These are phyloP conservation scores for Wickerhamiella infanticola DNA, from an alignment of 1,139 yeast species.

Conservation along the genomic window DNA sequence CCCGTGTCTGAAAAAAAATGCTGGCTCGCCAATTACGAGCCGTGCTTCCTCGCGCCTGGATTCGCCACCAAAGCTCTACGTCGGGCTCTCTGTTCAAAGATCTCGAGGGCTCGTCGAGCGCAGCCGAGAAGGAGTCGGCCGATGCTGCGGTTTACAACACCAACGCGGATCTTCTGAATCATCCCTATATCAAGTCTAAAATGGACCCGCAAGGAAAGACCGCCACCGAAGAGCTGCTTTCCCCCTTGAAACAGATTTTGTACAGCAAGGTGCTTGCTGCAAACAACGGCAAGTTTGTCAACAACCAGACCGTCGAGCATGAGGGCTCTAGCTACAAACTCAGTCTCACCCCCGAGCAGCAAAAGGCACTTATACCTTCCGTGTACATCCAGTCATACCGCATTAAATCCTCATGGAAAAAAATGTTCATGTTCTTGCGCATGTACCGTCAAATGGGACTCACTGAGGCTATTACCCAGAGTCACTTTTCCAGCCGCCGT, in stretches of 20 bases:
- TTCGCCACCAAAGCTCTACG: not conserved
- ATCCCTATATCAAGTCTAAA: conserved; percentile 11
- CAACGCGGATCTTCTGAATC: conserved; percentile 12
- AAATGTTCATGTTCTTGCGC: conserved; percentile 69
- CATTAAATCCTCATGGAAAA: conserved; percentile 73
- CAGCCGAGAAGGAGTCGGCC: not conserved
- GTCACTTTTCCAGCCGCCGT: conserved; percentile 73
- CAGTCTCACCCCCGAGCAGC: conserved; percentile 44
- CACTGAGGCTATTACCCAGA: conserved; percentile 75
- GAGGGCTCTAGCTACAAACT: conserved; percentile 40
- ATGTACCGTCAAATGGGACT: conserved; percentile 57
- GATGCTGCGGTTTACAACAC: conserved; percentile 6
- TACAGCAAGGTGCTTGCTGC: conserved; percentile 44
- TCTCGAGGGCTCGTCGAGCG: not conserved
- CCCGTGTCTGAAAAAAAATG: not conserved
- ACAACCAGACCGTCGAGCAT: conserved; percentile 39
- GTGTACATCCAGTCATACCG: conserved; percentile 63
- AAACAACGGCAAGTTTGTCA: conserved; percentile 58
- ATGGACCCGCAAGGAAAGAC: conserved; percentile 11
- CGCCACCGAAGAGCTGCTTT: conserved; percentile 34
- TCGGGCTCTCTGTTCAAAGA: not conserved
- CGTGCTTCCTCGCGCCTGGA: not conserved
- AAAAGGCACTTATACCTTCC: conserved; percentile 68
- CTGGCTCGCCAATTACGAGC: not conserved
- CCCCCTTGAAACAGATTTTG: conserved; percentile 59